Evolutionary conservation across 2,329 filamentous ascomycete genomes (phyloP), one percentile per base, ranked within the genome.

Genomic region (Stachybotrys chartarum): DNA sequence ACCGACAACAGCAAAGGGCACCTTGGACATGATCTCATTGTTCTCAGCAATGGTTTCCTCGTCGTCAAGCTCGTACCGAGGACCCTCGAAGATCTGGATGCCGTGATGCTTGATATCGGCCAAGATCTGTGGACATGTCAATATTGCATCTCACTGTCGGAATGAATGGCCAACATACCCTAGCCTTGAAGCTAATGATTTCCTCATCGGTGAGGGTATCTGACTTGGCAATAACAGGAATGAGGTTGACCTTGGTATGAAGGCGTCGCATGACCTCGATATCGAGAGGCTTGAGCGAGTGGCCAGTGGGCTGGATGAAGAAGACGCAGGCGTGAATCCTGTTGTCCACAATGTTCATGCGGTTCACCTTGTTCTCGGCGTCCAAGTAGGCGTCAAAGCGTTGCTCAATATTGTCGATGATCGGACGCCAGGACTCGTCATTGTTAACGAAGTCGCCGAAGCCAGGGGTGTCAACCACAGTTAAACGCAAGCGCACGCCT

Each of bases 381-480:
- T 99, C 94, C 57, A 99, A 83, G 75, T 97, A 99, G 54, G 94
- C 92, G 75, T 99, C 94, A 70, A 94, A 99, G 65, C 94, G 90
- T 82, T 96, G 91, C 82, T 99, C 94, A 68, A 99, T 97, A 82
- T 97, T 97, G 81, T 99, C 94, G 67, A 97, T 88, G 76, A 99
- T 99, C 56, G 94, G 94, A 69, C 94, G 86, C 94, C 94, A 99
- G 31, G 94, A 99, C 77, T 97, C 94, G 68, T 97, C 94, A 72
- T 99, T 99, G 87, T 99, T 99, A 70, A 99, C 94, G 70, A 97
- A 99, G 77, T 99, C 94, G 68, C 94, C 94, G 66, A 99, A 99
- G 60, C 94, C 94, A 48, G 94, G 94, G 10, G 94, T 99, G 67
- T 99, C 94, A 61, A 99, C 94, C 54, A 99, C 94, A 12, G 93